Conservation (phyloP, 257 asterid species). For the Datura wrightii region DNA sequence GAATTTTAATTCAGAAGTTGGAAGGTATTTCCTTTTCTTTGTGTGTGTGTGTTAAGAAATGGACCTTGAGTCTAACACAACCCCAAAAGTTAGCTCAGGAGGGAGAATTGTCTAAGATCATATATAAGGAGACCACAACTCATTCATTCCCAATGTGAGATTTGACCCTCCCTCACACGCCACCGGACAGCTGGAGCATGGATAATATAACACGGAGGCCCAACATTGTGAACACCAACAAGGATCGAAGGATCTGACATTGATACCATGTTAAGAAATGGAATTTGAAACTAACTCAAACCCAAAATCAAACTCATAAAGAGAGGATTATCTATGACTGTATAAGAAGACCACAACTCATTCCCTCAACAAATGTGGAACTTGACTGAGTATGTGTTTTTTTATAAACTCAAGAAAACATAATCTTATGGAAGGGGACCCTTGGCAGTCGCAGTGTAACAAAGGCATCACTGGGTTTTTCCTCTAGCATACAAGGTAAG, state of each 20-base stretch:
- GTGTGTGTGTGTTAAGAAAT: neutral
- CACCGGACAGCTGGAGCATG: neutral
- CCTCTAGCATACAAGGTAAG: neutral
- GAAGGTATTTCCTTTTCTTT: neutral
- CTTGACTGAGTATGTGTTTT: neutral
- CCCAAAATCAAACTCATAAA: neutral
- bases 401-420: neutral
- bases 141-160: constrained; percentile 9
- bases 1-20: neutral
- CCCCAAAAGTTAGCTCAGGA: neutral
- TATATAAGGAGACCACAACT: neutral
- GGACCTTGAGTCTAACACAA: neutral
- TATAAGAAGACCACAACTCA: neutral
- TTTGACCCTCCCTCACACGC: neutral
- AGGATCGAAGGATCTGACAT: neutral
- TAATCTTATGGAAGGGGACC: neutral
- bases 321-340: neutral
- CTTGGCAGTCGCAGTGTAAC: neutral
- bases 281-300: neutral
- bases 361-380: constrained; percentile 1
- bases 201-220: neutral
- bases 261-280: constrained; percentile 8
- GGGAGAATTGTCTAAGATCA: neutral
- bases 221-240: neutral
- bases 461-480: neutral